A percentile compares a stretch with the other conserved stretches of the same genome.
Conservation (phyloP, 2,329 filamentous ascomycete species). For the Exophiala xenobiotica region DNA sequence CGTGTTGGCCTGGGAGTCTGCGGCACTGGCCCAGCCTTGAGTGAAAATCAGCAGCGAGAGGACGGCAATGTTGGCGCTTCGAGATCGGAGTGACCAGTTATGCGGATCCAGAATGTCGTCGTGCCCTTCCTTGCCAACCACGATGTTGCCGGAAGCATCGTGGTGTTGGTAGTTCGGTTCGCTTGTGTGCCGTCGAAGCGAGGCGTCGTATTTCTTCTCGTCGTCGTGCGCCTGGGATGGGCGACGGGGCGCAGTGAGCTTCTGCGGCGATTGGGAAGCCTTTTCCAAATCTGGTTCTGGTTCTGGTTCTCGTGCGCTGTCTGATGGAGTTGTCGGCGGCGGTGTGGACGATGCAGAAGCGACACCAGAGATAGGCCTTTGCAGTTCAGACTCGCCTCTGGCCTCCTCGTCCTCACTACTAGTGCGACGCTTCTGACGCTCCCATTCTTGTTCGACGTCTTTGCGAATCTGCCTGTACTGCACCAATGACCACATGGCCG, state of each 20-base stretch:
- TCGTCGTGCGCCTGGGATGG: neutral
- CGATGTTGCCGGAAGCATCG: neutral
- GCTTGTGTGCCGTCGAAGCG: neutral
- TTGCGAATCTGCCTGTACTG: neutral
- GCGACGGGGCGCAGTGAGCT: neutral
- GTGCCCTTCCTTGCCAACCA: neutral
- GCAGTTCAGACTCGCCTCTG: neutral
- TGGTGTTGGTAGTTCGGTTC: neutral
- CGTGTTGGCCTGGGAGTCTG: conserved; percentile 5
- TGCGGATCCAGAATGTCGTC: conserved; percentile 35
- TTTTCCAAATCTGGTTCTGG: neutral
- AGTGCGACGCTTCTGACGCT: neutral
- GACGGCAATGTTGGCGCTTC: neutral
- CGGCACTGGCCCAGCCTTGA: conserved; percentile 5
- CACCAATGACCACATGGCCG: conserved; percentile 4
- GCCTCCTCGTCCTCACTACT: neutral
- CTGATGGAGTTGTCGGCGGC: no score
- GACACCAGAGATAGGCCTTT: neutral
- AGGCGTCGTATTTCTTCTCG: neutral
- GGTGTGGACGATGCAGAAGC: neutral
- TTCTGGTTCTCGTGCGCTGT: no score
- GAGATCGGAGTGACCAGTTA: conserved; percentile 9
- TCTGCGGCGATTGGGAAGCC: neutral
- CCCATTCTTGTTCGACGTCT: conserved; percentile 3
- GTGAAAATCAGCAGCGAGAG: conserved; percentile 7